These are phyloP conservation scores for Ophiognomonia clavigignenti-juglandacearum DNA, from an alignment of 2,329 filamentous ascomycete genomes.

Conservation along the genomic window DNA sequence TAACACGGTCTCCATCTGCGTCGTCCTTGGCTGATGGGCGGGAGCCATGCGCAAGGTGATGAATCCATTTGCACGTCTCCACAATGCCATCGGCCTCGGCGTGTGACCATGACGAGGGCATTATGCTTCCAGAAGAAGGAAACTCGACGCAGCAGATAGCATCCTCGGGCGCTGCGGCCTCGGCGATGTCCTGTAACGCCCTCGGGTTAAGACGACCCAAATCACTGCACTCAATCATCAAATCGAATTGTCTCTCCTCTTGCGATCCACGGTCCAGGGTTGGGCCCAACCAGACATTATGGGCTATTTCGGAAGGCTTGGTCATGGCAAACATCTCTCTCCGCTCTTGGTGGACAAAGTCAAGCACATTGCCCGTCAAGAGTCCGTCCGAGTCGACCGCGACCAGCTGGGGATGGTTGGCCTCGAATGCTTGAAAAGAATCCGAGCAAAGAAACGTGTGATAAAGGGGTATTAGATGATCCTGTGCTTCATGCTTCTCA, in stretches of 20 bases:
- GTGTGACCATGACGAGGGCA: constrained; percentile 79
- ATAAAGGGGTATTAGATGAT: constrained; percentile 57
- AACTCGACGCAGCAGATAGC: constrained; percentile 62
- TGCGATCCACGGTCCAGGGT: constrained; percentile 66
- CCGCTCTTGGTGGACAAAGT: constrained; percentile 86
- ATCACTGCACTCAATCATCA: constrained; percentile 87
- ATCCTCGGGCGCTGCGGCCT: constrained; percentile 42
- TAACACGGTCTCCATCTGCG: constrained; percentile 51
- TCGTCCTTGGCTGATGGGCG: constrained; percentile 29
- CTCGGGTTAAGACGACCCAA: constrained; percentile 69
- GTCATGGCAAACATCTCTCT: constrained; percentile 94
- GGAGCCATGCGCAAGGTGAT: constrained; percentile 70
- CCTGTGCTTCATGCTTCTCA: constrained; percentile 54
- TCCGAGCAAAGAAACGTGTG: constrained; percentile 76
- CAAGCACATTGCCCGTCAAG: constrained; percentile 72
- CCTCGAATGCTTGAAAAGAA: constrained; percentile 68
- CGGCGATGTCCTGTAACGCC: constrained; percentile 59
- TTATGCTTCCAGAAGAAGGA: constrained; percentile 88
- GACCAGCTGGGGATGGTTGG: constrained; percentile 64
- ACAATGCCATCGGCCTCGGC: constrained; percentile 79
- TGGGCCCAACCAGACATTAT: constrained; percentile 86
- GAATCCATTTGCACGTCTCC: constrained; percentile 86
- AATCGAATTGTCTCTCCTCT: constrained; percentile 64
- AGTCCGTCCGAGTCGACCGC: constrained; percentile 68
- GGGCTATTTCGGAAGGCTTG: constrained; percentile 77